Percentiles rank a stretch among this genome's conserved stretches.
Conservation (phyloP, 768 basidiomycete species). For the Pisolithus orientalis region DNA sequence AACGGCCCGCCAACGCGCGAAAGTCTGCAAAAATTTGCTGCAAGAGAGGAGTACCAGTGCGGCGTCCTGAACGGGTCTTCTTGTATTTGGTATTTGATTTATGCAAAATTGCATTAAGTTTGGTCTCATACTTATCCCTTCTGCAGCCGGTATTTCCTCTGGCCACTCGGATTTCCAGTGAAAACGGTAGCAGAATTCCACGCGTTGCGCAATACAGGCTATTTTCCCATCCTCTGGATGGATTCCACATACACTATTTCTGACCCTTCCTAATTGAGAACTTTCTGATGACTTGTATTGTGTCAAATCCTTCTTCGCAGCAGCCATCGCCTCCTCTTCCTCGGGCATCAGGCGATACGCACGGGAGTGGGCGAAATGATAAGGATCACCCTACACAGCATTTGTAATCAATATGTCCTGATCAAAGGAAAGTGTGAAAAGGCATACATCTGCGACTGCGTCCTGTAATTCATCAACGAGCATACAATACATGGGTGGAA, state of each 20-base stretch:
- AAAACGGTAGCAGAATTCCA: too few species aligned
- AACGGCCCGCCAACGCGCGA: too few species aligned
- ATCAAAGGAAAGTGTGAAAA: not conserved
- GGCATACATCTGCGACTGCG: slow-evolving; percentile 58
- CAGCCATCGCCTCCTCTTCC: slow-evolving; percentile 40
- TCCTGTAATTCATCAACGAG: slow-evolving; percentile 74
- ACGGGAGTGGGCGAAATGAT: slow-evolving; percentile 71
- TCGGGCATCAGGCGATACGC: slow-evolving; percentile 68
- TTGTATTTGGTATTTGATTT: too few species aligned
- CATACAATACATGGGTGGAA: slow-evolving; percentile 91
- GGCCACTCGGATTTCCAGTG: too few species aligned
- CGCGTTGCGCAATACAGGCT: too few species aligned
- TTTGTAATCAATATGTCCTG: not conserved
- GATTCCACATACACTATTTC: slow-evolving; percentile 61
- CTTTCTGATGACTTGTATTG: slow-evolving; percentile 24
- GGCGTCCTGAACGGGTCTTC: too few species aligned
- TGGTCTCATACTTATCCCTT: too few species aligned
- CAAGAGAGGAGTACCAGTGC: too few species aligned
- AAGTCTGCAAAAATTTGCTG: too few species aligned
- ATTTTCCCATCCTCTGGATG: slow-evolving; percentile 84
- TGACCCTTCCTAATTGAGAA: slow-evolving; percentile 14
- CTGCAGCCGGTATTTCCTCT: too few species aligned
- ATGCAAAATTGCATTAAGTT: too few species aligned
- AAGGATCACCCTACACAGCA: slow-evolving; percentile 49
- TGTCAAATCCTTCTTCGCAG: slow-evolving; percentile 37